Evolutionary conservation across 495 filamentous ascomycete genomes (phyloP).

Genomic region (Trypethelium eluteriae): DNA sequence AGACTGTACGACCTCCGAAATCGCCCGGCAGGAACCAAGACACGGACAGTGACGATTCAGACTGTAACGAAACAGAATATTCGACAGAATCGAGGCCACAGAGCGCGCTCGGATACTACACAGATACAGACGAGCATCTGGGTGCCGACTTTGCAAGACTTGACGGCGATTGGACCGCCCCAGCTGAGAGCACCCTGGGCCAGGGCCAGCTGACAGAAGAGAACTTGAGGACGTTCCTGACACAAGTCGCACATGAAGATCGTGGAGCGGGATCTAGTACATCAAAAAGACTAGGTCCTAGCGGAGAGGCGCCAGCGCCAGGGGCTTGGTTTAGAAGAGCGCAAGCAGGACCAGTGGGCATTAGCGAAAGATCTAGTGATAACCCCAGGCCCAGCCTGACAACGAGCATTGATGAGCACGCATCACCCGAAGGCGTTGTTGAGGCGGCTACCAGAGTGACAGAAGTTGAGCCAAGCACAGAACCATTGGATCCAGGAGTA

Average conservation of each 20-base stretch:
- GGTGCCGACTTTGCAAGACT: neutral
- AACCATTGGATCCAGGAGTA: neutral
- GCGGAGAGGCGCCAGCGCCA: neutral
- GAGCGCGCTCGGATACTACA: too few relatives aligned
- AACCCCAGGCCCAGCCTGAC: too few relatives aligned
- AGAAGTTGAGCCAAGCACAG: neutral
- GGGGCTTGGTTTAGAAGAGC: neutral
- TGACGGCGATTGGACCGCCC: neutral
- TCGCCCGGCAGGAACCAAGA: neutral
- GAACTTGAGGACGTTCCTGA: neutral
- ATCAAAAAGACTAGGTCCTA: slow-evolving; percentile 3
- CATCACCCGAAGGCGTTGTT: neutral
- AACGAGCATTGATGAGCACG: neutral
- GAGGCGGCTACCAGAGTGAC: neutral
- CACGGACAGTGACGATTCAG: neutral
- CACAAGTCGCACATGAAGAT: neutral
- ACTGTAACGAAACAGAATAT: neutral
- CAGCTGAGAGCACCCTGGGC: neutral
- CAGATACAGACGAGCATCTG: neutral
- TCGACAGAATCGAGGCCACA: too few relatives aligned
- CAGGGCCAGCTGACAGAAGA: neutral
- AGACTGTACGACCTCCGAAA: neutral
- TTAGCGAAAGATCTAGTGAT: neutral
- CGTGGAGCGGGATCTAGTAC: too few relatives aligned
- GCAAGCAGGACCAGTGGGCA: neutral